Base-by-base conservation (phyloP, 139 green algal genomes). In the Pycnococcus provasolii region DNA sequence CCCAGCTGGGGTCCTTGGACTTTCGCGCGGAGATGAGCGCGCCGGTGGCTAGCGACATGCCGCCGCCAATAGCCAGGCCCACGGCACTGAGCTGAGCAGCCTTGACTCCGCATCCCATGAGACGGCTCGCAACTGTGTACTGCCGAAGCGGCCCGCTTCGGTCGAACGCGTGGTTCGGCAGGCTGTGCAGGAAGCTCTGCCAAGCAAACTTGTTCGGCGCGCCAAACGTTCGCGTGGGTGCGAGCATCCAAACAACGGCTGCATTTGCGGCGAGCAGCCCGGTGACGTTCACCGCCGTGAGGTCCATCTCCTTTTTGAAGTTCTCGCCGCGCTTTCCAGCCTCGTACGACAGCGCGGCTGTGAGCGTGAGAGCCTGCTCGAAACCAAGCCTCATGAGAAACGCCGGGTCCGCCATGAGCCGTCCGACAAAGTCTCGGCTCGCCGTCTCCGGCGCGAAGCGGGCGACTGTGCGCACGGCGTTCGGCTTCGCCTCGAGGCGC, bases 401-500 rank as follows among this genome's bases (percentile, higher is more conserved):
- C 0, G 85, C 91, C 0, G 92, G 91, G 77, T 98, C 92, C 5
- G 88, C 92, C 90, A 98, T 96, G 4, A 96, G 67, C 48, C 92
- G 82, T 48, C 92, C 92, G 47, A 98, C 85, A 67, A 98, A 90
- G 46, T 85, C 85, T 6, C 90, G 82, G 0, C 87, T 86, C 39
- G 85, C 71, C 79, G 89, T 78, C 66, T 45, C 6, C 26, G 78
- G 77, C 1, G 67, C 68, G 37, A 60, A 26, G 8, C 92, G 80
- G n/a, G 86, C 88, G 7, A 98, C 83, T 5, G 75, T 74, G 46
- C 92, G 82, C 3, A 86, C 86, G 2, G 96, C 54, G 66, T 79
- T 90, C 6, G 92, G 92, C 3, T 91, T 81, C 40, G 91, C 84
- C 59, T 97, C 88, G 80, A 96, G 90, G 52, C 82, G 81, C 55